phyloP scores from a whole-genome alignment of 1,284 basidiomycete species.

The Heterobasidion irregulare region DNA sequence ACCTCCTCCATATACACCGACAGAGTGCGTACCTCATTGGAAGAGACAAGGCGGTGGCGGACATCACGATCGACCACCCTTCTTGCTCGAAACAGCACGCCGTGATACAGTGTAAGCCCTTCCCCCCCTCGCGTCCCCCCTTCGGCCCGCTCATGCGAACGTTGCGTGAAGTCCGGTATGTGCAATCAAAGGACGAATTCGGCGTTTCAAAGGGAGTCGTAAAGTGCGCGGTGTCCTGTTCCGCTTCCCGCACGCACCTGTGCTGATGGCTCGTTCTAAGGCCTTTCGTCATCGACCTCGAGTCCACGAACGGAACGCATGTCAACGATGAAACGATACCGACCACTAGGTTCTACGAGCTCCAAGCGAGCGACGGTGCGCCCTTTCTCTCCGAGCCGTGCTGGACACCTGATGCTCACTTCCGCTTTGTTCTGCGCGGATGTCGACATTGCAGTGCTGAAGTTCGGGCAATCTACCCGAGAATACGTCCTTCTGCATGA shows the following conservation, averaged over 20 bases:
- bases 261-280: slow-evolving; percentile 36
- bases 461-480: slow-evolving; percentile 80
- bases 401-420: too few species aligned
- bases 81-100: slow-evolving; percentile 99
- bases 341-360: slow-evolving; percentile 83
- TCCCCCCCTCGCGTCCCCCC: background rate
- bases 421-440: background rate
- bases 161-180: slow-evolving; percentile 56
- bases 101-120: slow-evolving; percentile 77
- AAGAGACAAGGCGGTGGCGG: slow-evolving; percentile 80
- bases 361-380: slow-evolving; percentile 82
- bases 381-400: slow-evolving; percentile 2
- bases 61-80: slow-evolving; percentile 90
- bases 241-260: background rate
- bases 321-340: slow-evolving; percentile 89
- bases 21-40: slow-evolving; percentile 96
- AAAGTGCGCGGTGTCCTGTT: slow-evolving; percentile 45
- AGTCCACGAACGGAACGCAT: slow-evolving; percentile 91
- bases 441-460: slow-evolving; percentile 56
- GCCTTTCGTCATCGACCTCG: slow-evolving; percentile 94
- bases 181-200: slow-evolving; percentile 83
- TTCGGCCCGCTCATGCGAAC: slow-evolving; percentile 8
- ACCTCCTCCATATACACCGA: slow-evolving; percentile 82
- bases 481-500: slow-evolving; percentile 90
- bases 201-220: slow-evolving; percentile 69